These are phyloP conservation scores for Porphyrellus cyaneotinctus DNA, from an alignment of 768 basidiomycete genomes.

Conservation along the genomic window DNA sequence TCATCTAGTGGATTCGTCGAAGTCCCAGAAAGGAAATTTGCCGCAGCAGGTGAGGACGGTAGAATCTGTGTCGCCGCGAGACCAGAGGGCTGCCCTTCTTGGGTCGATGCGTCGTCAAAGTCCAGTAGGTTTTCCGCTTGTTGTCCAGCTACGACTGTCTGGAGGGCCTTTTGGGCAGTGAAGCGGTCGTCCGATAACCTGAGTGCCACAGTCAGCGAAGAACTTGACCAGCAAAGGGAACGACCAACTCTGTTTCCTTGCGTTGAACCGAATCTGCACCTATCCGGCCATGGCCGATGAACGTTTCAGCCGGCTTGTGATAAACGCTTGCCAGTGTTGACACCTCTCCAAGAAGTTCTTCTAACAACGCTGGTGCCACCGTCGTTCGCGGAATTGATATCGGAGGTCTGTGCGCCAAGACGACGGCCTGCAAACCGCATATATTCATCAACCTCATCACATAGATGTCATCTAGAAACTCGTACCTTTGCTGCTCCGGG, in stretches of 20 bases:
- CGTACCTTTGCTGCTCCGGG: slow-evolving; percentile 89
- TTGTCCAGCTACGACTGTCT: slow-evolving; percentile 87
- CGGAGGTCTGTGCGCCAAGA: slow-evolving; percentile 87
- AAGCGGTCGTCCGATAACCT: slow-evolving; percentile 67
- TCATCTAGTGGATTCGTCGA: slow-evolving; percentile 91
- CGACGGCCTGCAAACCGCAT: slow-evolving; percentile 56
- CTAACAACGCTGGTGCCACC: slow-evolving; percentile 79
- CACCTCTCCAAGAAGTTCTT: slow-evolving; percentile 89
- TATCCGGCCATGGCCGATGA: slow-evolving; percentile 87
- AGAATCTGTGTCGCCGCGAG: slow-evolving; percentile 75
- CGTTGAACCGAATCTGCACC: slow-evolving; percentile 75
- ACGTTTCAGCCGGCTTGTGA: slow-evolving; percentile 95
- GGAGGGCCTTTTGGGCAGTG: slow-evolving; percentile 74
- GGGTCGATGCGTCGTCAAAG: slow-evolving; percentile 71
- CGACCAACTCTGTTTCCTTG: slow-evolving; percentile 56
- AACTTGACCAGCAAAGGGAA: slow-evolving; percentile 1
- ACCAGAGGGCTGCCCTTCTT: slow-evolving; percentile 61
- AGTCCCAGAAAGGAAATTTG: slow-evolving; percentile 70
- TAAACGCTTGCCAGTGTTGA: slow-evolving; percentile 91
- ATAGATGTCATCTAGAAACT: neutral
- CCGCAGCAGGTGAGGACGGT: slow-evolving; percentile 67
- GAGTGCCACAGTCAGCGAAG: slow-evolving; percentile 1
- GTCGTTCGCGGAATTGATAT: slow-evolving; percentile 92
- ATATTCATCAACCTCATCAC: neutral
- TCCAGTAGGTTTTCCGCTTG: slow-evolving; percentile 94